Percentiles rank a stretch among this genome's conserved stretches.
These are phyloP conservation scores for Helotiales sp. DNA, from an alignment of 2,329 filamentous ascomycete genomes.

Conservation along the genomic window DNA sequence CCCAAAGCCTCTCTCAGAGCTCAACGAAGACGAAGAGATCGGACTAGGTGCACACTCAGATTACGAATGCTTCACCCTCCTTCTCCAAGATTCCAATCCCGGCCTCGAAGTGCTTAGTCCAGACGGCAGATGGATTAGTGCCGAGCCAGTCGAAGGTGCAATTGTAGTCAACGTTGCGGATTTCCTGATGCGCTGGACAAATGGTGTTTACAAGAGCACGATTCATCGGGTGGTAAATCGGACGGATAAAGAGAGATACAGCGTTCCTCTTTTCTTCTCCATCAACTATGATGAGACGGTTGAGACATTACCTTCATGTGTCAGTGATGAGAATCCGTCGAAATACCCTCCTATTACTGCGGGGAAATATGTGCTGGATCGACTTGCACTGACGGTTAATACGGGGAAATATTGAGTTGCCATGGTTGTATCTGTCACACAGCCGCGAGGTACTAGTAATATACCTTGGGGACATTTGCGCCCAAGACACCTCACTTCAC, in stretches of 20 bases:
- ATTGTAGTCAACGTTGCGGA: constrained; percentile 59
- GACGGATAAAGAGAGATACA: constrained; percentile 56
- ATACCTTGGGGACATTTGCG: too few species aligned
- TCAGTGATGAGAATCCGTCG: constrained; percentile 36
- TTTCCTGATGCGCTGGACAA: constrained; percentile 56
- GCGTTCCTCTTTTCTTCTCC: constrained; percentile 59
- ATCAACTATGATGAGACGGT: constrained; percentile 43
- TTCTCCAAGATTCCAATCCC: constrained; percentile 56
- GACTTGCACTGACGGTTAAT: constrained; percentile 38
- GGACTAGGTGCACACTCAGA: constrained; percentile 57
- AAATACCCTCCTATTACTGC: constrained; percentile 41
- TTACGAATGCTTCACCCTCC: constrained; percentile 60
- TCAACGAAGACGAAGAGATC: constrained; percentile 39
- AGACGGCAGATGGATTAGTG: constrained; percentile 51
- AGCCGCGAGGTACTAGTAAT: too few species aligned
- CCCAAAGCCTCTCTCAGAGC: constrained; percentile 36
- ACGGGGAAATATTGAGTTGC: constrained; percentile 35
- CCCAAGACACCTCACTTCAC: background rate
- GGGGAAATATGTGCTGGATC: constrained; percentile 40
- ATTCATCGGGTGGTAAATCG: constrained; percentile 61
- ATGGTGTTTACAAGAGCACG: constrained; percentile 57
- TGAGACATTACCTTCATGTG: constrained; percentile 39
- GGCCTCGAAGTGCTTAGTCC: constrained; percentile 58
- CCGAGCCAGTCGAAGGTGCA: constrained; percentile 51
- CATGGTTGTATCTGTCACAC: background rate